Conservation (phyloP, 169 alveolate genomes). For the Plasmodium malariae region DNA sequence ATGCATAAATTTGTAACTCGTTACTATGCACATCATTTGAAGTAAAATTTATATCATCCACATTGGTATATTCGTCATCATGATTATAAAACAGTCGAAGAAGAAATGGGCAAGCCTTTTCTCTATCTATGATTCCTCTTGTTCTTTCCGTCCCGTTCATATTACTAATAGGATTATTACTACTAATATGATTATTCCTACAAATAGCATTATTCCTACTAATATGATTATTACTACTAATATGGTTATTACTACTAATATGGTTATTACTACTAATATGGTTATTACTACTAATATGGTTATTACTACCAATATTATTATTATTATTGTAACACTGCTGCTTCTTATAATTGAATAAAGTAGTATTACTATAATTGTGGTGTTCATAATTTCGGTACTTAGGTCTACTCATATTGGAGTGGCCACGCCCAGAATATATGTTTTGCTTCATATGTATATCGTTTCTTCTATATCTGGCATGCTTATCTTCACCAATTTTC, state of each 20-base stretch:
- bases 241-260: no score
- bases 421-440: not conserved
- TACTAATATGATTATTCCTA: not conserved
- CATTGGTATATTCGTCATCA: conserved; percentile 24
- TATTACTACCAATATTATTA: no score
- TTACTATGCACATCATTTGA: conserved; percentile 14
- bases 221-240: conserved; percentile 6
- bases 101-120: conserved; percentile 63
- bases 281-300: no score
- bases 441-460: not conserved
- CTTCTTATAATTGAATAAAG: not conserved
- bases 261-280: no score
- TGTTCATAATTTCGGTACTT: no score
- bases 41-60: conserved; percentile 16
- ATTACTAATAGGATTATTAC: not conserved
- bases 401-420: no score
- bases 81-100: conserved; percentile 59
- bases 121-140: conserved; percentile 54
- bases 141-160: not conserved
- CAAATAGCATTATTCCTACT: not conserved
- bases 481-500: not conserved
- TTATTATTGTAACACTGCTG: not conserved
- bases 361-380: not conserved
- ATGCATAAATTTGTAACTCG: conserved; percentile 69
- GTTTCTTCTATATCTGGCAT: not conserved